Evolutionary conservation across 108 stramenopile genomes (phyloP), one percentile per base, ranked within the genome.

Genomic region (Cyclotella baltica): DNA sequence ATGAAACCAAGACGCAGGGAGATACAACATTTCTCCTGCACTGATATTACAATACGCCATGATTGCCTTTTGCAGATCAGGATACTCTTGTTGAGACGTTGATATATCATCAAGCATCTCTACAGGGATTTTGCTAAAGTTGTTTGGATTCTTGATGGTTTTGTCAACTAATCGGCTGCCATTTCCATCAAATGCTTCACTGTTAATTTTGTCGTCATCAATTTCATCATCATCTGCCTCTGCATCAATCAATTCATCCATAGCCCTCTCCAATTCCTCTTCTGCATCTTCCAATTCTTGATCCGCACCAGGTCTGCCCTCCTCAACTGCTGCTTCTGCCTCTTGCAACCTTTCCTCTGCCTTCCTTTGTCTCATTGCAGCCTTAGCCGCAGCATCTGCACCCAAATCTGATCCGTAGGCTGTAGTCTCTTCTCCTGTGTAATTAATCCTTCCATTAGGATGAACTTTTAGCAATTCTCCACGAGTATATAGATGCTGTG

Each of bases 1-100:
- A 85, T 99, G 99, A 67, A 97, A 98, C 98, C 98, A 98, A 1
- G 95, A 92, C 11, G 97, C 95, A 9, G 99, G 99, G 10, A 99
- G 83, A 71, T 97, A 99, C 23, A 99, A 69, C 37, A 92, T 88
- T 53, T 98, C 85, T 19, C 98, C 98, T 16, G 87, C 87, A 15
- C 76, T 30, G 27, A 98, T 58, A 33, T 87, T 74, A 50, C 84
- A 85, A 62, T 75, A 78, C 19, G 80, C 87, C 8, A 67, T 68
- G 22, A 66, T 85, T 18, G 86, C 85, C 23, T 55, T 30, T 43
- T 48, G 70, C 15, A 73, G 38, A 28, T 47, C 27, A 11, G 75
- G 86, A 59, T 62, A 81, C 63, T 77, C 56, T 0, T 53, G 38
- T 19, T 40, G 31, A 18, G 19, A 16, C 34, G 29, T 33, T 53